phyloP scores from a whole-genome alignment of 2,329 filamentous ascomycete genomes.

The Fusarium siculi region DNA sequence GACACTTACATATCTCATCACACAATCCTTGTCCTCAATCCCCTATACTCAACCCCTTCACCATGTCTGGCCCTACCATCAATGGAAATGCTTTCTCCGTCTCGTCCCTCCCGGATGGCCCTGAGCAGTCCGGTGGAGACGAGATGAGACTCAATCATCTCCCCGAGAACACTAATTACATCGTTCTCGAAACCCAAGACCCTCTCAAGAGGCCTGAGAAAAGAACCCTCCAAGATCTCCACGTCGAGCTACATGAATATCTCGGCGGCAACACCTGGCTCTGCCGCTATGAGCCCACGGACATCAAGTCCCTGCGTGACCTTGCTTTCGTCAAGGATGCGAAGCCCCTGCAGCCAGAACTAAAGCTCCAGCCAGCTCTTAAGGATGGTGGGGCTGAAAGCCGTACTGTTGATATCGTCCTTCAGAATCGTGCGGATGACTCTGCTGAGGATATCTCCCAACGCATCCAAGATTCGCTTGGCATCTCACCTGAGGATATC shows the following conservation, averaged over 20 bases:
- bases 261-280: neutral
- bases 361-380: neutral
- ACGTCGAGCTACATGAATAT: neutral
- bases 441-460: neutral
- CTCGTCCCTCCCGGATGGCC: neutral
- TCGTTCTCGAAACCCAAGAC: neutral
- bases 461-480: neutral
- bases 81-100: neutral
- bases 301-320: neutral
- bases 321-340: neutral
- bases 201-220: neutral
- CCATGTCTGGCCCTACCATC: neutral
- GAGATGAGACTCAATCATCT: neutral
- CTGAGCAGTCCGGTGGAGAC: neutral
- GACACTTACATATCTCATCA: fast-evolving
- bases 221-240: neutral
- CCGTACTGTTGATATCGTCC: neutral
- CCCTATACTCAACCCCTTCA: fast-evolving
- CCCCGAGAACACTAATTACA: neutral
- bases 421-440: neutral
- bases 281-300: neutral
- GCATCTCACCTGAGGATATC: neutral
- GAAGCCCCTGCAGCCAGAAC: neutral
- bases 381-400: neutral
- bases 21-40: too few relatives aligned